Conservation (phyloP, 768 basidiomycete genomes). For the Panaeolus papilionaceus region DNA sequence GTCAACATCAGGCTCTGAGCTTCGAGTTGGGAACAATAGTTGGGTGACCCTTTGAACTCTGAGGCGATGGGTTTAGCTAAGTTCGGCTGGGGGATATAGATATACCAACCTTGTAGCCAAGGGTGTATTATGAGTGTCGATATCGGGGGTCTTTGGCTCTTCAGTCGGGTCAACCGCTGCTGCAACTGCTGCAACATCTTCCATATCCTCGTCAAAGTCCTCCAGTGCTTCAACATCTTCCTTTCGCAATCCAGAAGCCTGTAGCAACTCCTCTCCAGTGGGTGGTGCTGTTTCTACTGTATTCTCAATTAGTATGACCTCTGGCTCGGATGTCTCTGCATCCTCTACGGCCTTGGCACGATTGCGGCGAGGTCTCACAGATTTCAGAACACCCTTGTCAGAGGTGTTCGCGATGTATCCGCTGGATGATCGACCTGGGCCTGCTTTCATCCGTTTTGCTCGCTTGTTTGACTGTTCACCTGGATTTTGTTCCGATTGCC, state of each 20-base stretch:
- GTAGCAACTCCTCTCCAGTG: conserved; percentile 47
- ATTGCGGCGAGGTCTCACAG: conserved; percentile 52
- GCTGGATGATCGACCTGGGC: conserved; percentile 57
- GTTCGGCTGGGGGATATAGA: not conserved
- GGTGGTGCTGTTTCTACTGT: conserved; percentile 17
- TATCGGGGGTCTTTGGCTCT: conserved; percentile 9
- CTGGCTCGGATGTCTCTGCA: not conserved
- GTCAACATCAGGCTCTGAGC: conserved; percentile 13
- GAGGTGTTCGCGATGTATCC: conserved; percentile 53
- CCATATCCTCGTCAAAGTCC: conserved; percentile 62
- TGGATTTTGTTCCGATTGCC: not conserved
- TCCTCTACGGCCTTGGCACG: conserved; percentile 28
- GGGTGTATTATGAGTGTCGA: not conserved
- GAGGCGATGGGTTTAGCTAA: not conserved
- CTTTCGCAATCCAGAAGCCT: conserved; percentile 50
- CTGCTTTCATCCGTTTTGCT: conserved; percentile 42
- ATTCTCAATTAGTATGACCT: conserved; percentile 17
- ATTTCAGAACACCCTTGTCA: conserved; percentile 57
- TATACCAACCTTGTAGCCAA: not conserved
- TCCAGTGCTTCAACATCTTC: conserved; percentile 45
- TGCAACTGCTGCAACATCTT: conserved; percentile 7
- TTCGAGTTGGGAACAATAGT: conserved; percentile 44
- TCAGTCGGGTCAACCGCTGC: not conserved
- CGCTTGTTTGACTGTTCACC: conserved; percentile 16
- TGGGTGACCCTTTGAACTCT: conserved; percentile 10